Evolutionary conservation across 2,329 filamentous ascomycete genomes (phyloP), one percentile per base, ranked within the genome.

Genomic region (Hypoxylon sp.): DNA sequence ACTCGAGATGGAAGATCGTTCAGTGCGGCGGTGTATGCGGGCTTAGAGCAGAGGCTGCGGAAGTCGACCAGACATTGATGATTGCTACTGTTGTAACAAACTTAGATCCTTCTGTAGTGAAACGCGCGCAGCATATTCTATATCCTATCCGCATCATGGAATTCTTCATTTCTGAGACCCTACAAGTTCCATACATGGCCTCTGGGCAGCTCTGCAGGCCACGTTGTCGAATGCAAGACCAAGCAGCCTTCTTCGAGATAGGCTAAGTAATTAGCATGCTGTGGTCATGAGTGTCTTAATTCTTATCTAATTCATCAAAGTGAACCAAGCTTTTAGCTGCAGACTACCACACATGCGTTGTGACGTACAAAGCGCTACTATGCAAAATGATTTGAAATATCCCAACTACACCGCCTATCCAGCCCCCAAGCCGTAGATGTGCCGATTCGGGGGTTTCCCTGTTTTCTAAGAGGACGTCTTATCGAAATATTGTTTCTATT

Each of bases 161-260:
- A 63, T 55, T 42, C 39, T 44, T 44, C 39, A 44, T 44, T 26
- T 37, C 52, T 42, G 42, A 66, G 58, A 59, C 58, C 42, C 53
- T 51, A 22, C 48, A 24, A 35, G 54, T 42, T 48, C 31, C 33
- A 53, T 58, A 53, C 39, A 24, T 48, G 54, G n/a, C 42, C 39
- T 33, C 14, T 39, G 29, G 4, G 42, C 48, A 47, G 39, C 26
- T 59, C 31, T 59, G 24, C 35, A 58, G 46, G 63, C 59, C 67
- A 70, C 63, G 63, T 67, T 64, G 67, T 70, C 35, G 59, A 69
- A 70, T 64, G 67, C 63, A 67, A 53, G 55, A 51, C 59, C 46
- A 53, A 39, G 26, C 63, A 48, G 47, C 60, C 55, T 50, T 33
- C 35, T 53, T 59, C 29, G 11, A 58, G 51, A 66, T 46, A 66